Conservation (phyloP, 2,329 filamentous ascomycete species). For the Xylariaceae sp. region DNA sequence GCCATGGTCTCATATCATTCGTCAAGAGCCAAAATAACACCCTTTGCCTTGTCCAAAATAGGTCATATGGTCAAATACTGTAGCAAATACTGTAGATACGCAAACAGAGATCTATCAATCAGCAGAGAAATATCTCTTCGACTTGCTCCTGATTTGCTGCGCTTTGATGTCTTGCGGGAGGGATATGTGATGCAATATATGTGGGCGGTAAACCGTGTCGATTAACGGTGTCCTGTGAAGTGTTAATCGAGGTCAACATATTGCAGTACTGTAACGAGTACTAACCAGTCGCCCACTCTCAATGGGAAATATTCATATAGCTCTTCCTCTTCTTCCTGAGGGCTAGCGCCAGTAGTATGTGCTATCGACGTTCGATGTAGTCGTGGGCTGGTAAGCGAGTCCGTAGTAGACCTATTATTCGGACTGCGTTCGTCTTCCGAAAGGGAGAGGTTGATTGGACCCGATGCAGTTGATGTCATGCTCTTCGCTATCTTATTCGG, state of each 20-base stretch:
- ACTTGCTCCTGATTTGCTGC: conserved; percentile 61
- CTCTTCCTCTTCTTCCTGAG: conserved; percentile 75
- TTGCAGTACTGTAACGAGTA: conserved; percentile 1
- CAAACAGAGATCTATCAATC: conserved; percentile 40
- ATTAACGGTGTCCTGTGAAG: conserved; percentile 25
- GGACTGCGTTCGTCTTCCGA: conserved; percentile 61
- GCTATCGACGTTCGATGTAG: conserved; percentile 31
- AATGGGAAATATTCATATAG: conserved; percentile 95
- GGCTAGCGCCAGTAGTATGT: conserved; percentile 51
- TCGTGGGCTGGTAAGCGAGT: conserved; percentile 48
- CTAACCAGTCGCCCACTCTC: conserved; percentile 80
- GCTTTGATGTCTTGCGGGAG: conserved; percentile 69
- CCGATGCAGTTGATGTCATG: conserved; percentile 24
- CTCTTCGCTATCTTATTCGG: conserved; percentile 25
- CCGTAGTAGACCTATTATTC: conserved; percentile 48
- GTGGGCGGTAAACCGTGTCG: conserved; percentile 51
- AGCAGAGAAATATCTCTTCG: conserved; percentile 70
- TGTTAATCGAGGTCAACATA: not conserved
- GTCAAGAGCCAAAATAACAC: too few relatives aligned
- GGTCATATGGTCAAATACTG: not conserved
- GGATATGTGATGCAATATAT: conserved; percentile 87
- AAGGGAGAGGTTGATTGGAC: conserved; percentile 52
- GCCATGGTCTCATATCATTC: too few relatives aligned
- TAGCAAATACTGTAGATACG: not conserved
- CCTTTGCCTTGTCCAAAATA: not conserved